Evolutionary conservation across 768 basidiomycete species (phyloP).

Genomic region (Mycena vulgaris): DNA sequence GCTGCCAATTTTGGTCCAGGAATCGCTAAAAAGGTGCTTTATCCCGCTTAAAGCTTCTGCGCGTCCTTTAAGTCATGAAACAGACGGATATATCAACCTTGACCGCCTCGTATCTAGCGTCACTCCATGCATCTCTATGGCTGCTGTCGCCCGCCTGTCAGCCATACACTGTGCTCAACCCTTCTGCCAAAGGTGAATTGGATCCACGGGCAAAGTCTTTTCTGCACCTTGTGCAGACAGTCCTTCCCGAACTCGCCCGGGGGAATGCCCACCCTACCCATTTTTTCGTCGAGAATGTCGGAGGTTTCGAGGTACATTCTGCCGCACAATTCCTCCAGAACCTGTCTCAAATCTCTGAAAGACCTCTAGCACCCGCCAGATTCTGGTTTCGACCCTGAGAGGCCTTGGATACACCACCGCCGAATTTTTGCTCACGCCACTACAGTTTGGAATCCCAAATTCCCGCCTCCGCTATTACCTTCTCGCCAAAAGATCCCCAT

Average conservation of each 20-base stretch:
- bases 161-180: conserved; percentile 86
- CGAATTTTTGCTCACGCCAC: conserved; percentile 80
- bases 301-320: conserved; percentile 81
- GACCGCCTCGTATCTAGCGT: conserved; percentile 61
- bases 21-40: conserved; percentile 65
- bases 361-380: conserved; percentile 75
- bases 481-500: conserved; percentile 70
- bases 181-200: conserved; percentile 68
- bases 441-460: conserved; percentile 87
- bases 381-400: conserved; percentile 67
- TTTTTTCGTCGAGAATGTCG: conserved; percentile 86
- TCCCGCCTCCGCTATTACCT: conserved; percentile 87
- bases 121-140: conserved; percentile 75
- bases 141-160: conserved; percentile 86
- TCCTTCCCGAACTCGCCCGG: conserved; percentile 72
- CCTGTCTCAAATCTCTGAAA: conserved; percentile 44
- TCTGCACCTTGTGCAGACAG: conserved; percentile 73
- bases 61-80: too few relatives aligned
- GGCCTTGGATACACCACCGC: conserved; percentile 68
- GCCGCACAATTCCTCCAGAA: background rate
- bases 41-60: background rate
- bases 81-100: conserved; percentile 71
- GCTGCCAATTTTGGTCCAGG: conserved; percentile 67
- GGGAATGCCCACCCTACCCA: conserved; percentile 65
- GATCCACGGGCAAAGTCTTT: conserved; percentile 87